phyloP scores from a whole-genome alignment of 2,329 filamentous ascomycete genomes.

The Nannizziopsis barbatae region DNA sequence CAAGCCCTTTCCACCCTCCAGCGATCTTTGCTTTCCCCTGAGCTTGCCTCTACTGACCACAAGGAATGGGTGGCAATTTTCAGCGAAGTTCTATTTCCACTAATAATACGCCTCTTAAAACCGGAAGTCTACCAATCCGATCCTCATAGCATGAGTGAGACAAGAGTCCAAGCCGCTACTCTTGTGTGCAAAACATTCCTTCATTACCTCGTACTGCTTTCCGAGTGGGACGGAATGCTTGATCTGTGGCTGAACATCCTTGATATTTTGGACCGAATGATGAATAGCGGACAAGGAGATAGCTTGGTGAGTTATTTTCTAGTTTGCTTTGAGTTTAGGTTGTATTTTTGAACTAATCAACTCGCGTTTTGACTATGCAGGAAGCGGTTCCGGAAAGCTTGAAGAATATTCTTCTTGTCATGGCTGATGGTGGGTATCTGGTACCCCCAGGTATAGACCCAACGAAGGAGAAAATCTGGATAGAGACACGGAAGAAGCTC shows the following conservation, averaged over 20 bases:
- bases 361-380: constrained; percentile 33
- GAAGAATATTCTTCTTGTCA: constrained; percentile 92
- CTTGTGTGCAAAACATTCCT: constrained; percentile 91
- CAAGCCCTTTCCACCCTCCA: constrained; percentile 79
- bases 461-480: constrained; percentile 47
- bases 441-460: constrained; percentile 50
- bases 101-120: constrained; percentile 77
- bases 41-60: constrained; percentile 71
- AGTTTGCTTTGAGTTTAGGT: neutral
- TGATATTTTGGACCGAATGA: constrained; percentile 86
- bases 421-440: constrained; percentile 79
- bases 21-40: constrained; percentile 70
- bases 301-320: constrained; percentile 54
- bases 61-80: constrained; percentile 95
- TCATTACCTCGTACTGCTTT: constrained; percentile 77
- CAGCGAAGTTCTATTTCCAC: constrained; percentile 80
- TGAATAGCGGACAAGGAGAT: constrained; percentile 89
- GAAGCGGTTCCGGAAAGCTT: constrained; percentile 89
- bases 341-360: neutral
- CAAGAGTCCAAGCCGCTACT: constrained; percentile 79
- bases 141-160: constrained; percentile 87
- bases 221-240: constrained; percentile 77
- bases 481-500: constrained; percentile 49
- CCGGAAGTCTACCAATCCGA: constrained; percentile 91
- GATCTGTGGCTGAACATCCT: constrained; percentile 88